Evolutionary conservation across 2,329 filamentous ascomycete species (phyloP).

Genomic region (Rutstroemia sp.): DNA sequence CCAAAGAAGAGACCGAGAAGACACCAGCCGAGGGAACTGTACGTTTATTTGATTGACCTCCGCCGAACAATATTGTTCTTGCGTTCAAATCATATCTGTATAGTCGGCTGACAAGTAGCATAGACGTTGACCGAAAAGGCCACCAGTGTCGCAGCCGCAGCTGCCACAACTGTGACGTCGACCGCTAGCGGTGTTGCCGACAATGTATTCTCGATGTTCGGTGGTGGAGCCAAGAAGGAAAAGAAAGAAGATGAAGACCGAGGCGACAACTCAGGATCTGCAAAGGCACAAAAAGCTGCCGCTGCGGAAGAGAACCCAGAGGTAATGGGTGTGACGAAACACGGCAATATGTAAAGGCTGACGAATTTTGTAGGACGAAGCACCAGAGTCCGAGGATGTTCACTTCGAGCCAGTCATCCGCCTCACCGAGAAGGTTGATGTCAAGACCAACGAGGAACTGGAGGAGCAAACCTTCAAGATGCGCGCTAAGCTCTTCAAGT

Average conservation of each 20-base stretch:
- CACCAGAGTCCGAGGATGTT: conserved; percentile 82
- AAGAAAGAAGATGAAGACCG: conserved; percentile 80
- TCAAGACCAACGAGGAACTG: conserved; percentile 95
- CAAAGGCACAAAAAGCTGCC: conserved; percentile 65
- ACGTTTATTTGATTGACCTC: not conserved
- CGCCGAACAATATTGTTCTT: not conserved
- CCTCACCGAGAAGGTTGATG: conserved; percentile 93
- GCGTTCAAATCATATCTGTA: not conserved
- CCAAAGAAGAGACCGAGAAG: conserved; percentile 20
- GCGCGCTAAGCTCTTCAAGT: conserved; percentile 99
- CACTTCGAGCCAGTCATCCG: conserved; percentile 96
- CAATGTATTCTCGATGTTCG: conserved; percentile 96
- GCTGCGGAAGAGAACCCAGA: conserved; percentile 32
- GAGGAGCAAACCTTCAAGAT: conserved; percentile 99
- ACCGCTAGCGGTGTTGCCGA: conserved; percentile 39
- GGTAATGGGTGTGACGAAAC: conserved; percentile 18
- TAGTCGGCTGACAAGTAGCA: conserved; percentile 13
- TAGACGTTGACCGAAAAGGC: conserved; percentile 28
- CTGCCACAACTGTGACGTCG: conserved; percentile 34
- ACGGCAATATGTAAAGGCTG: conserved; percentile 12
- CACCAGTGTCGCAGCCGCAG: conserved; percentile 31
- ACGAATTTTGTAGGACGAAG: conserved; percentile 49
- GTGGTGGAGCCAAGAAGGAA: conserved; percentile 93
- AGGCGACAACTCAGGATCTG: conserved; percentile 81
- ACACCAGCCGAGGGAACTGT: conserved; percentile 20